phyloP scores from a whole-genome alignment of 441 rosid species.

The Jatropha multifida region DNA sequence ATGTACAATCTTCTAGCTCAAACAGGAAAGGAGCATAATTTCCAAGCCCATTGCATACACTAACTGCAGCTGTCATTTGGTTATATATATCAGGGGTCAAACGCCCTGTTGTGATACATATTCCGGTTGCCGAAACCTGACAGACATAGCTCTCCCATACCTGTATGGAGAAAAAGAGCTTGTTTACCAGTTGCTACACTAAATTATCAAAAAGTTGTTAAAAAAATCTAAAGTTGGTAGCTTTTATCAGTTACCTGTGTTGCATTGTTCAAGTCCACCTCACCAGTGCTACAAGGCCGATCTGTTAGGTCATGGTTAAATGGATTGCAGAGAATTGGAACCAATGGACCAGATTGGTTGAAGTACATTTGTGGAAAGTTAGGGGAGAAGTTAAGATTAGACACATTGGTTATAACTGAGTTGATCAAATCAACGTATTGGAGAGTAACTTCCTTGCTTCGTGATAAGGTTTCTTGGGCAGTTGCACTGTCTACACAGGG shows the following conservation, averaged over 20 bases:
- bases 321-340: constrained; percentile 85
- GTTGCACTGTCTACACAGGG: constrained; percentile 91
- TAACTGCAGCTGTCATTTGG: constrained; percentile 70
- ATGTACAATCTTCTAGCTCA: constrained; percentile 75
- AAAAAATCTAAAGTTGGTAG: not conserved
- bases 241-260: constrained; percentile 49
- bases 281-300: constrained; percentile 66
- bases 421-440: constrained; percentile 76
- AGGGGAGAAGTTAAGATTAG: constrained; percentile 89
- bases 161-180: constrained; percentile 30
- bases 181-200: no score
- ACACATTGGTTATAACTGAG: constrained; percentile 77
- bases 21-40: constrained; percentile 65
- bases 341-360: constrained; percentile 91
- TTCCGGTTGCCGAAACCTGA: constrained; percentile 61
- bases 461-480: constrained; percentile 59
- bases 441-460: constrained; percentile 70
- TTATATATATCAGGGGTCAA: constrained; percentile 64
- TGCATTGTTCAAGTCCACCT: constrained; percentile 75
- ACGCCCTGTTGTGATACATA: constrained; percentile 71
- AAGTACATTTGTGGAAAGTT: constrained; percentile 67
- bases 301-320: constrained; percentile 56
- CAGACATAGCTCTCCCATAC: constrained; percentile 73
- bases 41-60: constrained; percentile 54
- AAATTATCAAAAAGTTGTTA: not conserved